These are phyloP conservation scores for Phyllostachys edulis DNA, from an alignment of 176 grass and related monocot genomes.

Conservation along the genomic window DNA sequence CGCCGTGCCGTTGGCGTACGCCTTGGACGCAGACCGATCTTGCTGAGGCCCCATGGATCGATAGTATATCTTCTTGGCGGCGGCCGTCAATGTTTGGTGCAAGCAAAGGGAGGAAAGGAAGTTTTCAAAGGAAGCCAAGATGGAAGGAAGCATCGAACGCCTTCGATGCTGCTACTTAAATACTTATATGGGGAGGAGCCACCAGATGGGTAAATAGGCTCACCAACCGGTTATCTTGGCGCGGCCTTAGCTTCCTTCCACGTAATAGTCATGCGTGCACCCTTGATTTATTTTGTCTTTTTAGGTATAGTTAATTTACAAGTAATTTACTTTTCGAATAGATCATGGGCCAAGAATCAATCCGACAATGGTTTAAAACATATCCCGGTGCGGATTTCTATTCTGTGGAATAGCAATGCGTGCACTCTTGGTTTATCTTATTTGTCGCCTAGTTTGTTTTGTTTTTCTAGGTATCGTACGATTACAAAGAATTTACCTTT, in stretches of 20 bases:
- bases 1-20: slow-evolving; percentile 31
- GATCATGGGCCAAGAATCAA: neutral
- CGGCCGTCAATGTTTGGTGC: neutral
- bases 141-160: neutral
- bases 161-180: neutral
- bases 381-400: too few species aligned
- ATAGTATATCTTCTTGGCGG: neutral
- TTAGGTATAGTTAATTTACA: neutral
- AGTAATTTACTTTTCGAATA: neutral
- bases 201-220: neutral
- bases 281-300: neutral
- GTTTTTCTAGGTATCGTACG: neutral
- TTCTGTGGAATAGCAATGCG: too few species aligned
- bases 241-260: neutral
- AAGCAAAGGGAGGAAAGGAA: neutral
- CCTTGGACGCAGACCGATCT: neutral
- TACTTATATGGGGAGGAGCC: neutral
- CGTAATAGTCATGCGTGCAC: neutral
- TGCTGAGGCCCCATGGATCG: slow-evolving; percentile 47
- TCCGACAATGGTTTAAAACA: too few species aligned
- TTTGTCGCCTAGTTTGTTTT: neutral
- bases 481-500: neutral
- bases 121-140: neutral
- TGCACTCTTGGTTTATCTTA: too few species aligned
- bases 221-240: neutral